Evolutionary conservation across 192 early-diverging fungal genomes (phyloP).

Genomic region (Neocallimastix lanati): DNA sequence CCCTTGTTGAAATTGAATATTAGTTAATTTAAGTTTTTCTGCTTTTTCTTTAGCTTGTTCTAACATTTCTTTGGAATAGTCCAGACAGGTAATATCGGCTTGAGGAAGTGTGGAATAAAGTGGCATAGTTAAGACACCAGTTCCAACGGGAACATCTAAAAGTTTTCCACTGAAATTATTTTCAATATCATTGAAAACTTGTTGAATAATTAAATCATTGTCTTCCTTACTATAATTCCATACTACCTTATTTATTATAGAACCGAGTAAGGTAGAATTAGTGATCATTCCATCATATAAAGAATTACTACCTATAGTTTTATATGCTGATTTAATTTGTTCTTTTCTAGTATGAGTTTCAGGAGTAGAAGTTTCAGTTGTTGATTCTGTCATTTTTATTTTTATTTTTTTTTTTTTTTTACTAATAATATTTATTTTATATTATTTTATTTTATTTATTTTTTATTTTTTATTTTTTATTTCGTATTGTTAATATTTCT

Average conservation of each 20-base stretch:
- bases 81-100: neutral
- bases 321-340: neutral
- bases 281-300: neutral
- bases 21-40: neutral
- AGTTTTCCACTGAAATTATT: neutral
- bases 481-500: too few relatives aligned
- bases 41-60: neutral
- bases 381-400: too few relatives aligned
- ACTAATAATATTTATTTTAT: too few relatives aligned
- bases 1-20: neutral
- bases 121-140: neutral
- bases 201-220: neutral
- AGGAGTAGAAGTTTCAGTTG: too few relatives aligned
- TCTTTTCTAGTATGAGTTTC: too few relatives aligned
- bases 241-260: neutral
- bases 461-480: too few relatives aligned
- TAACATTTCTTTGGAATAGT: neutral
- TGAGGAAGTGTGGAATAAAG: neutral
- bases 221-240: neutral
- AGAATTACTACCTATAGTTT: neutral
- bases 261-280: neutral
- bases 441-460: too few relatives aligned
- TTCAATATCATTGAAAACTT: neutral
- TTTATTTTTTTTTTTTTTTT: too few relatives aligned
- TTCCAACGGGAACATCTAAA: neutral